Percentiles rank a stretch among this genome's conserved stretches.
Evolutionary conservation across 768 basidiomycete species (phyloP).

Genomic region (Tricholoma terreum): DNA sequence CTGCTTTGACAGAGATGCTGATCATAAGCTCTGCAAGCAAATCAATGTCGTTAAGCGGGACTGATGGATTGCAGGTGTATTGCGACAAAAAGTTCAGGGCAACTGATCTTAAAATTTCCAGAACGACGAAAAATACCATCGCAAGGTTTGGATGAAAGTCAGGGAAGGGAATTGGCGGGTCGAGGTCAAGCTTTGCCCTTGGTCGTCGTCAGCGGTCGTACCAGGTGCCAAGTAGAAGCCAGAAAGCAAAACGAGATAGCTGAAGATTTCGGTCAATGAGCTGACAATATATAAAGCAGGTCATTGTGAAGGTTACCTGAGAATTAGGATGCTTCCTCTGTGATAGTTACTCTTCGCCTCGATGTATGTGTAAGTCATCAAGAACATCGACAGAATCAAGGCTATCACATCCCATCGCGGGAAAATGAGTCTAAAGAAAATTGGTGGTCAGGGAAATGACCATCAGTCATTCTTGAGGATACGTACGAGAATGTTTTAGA

Average conservation of each 20-base stretch:
- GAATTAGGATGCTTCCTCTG: constrained; percentile 90
- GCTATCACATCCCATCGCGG: constrained; percentile 97
- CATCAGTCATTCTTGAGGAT: no score
- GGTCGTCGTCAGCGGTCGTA: constrained; percentile 36
- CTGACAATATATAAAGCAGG: not conserved
- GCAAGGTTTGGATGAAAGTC: constrained; percentile 36
- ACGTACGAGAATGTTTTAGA: constrained; percentile 93
- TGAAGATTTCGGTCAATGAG: constrained; percentile 28
- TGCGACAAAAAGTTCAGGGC: constrained; percentile 1
- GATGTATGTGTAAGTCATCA: constrained; percentile 98
- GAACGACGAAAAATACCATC: constrained; percentile 35
- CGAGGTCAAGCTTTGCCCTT: constrained; percentile 24
- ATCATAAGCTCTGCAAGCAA: not conserved
- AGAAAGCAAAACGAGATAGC: constrained; percentile 86
- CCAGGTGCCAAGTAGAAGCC: constrained; percentile 94
- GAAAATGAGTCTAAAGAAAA: constrained; percentile 76
- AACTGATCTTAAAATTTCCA: constrained; percentile 15
- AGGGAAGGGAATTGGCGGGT: constrained; percentile 35
- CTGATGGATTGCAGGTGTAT: not conserved
- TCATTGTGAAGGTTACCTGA: constrained; percentile 57
- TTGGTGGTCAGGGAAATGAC: not conserved
- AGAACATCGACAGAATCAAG: constrained; percentile 93
- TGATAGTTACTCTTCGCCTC: constrained; percentile 99
- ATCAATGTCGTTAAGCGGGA: not conserved
- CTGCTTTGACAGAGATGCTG: not conserved